Base-by-base conservation (phyloP, 2,329 filamentous ascomycete species). In the Sporothrix brasiliensis region DNA sequence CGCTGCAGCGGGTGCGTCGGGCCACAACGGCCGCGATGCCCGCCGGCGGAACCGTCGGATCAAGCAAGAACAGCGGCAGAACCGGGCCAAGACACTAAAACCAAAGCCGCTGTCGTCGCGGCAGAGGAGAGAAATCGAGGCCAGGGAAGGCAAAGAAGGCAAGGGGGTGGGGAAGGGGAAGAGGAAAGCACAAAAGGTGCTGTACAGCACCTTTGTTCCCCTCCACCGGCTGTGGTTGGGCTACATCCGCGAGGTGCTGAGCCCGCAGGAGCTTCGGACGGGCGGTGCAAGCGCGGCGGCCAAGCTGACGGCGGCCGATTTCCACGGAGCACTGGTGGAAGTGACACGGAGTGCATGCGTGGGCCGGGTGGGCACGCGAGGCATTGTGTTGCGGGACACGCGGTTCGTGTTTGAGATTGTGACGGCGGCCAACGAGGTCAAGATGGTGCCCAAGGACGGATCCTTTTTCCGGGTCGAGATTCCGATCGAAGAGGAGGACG, bases 371-470 rank as follows among this genome's bases (percentile, higher is more conserved):
- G 94, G 95, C 0, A 80, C 94, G 69, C 87, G 84, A 75, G 95
- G 95, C 19, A 94, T 98, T 75, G 91, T 98, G 72, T 88, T 97
- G 53, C 89, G 92, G 78, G 95, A 99, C 81, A 90, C 91, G 67
- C 93, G 91, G 78, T 94, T 91, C 76, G 90, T 91, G 1, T 92
- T 98, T 79, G 92, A 97, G 79, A 81, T 99, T 72, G 86, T 98
- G 52, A 97, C 92, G 2, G 83, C 80, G 76, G 85, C 84, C 74
- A 86, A 94, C 80, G 83, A 85, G 74, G 76, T 95, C 56, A 97
- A 95, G 82, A 83, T 88, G 53, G 84, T 98, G 70, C 94, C 95
- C 3, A 99, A 99, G 78, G 93, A 97, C 78, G 90, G 93, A 52
- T 94, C 93, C 0, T 84, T 94, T 21, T 98, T 99, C 76, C 86